A percentile compares a stretch with the other conserved stretches of the same genome.
These are phyloP conservation scores for Vigna mungo DNA, from an alignment of 306 rosid species.

Conservation along the genomic window DNA sequence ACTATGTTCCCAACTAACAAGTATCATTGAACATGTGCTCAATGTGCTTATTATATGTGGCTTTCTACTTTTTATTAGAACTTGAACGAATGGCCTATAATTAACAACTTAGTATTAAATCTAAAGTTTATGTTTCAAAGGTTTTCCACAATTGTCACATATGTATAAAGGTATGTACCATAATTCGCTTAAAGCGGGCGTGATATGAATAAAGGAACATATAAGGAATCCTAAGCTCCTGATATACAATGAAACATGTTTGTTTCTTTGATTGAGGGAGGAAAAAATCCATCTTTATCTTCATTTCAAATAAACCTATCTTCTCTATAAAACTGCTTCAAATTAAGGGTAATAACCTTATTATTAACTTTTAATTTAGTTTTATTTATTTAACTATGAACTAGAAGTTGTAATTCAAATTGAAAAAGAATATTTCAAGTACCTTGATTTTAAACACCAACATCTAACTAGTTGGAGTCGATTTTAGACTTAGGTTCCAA, in stretches of 20 bases:
- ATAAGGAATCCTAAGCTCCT: constrained; percentile 6
- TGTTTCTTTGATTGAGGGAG: neutral
- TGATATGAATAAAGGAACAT: neutral
- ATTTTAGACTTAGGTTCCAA: no score
- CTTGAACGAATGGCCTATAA: neutral
- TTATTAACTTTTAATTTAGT: neutral
- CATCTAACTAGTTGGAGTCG: no score
- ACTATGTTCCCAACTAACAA: constrained; percentile 13
- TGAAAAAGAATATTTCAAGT: neutral
- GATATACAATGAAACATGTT: neutral
- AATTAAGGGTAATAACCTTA: neutral
- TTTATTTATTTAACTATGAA: no score
- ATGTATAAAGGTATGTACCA: no score
- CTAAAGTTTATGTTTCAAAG: no score
- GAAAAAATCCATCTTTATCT: neutral
- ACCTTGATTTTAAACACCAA: neutral
- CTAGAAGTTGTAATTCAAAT: no score
- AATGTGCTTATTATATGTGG: constrained; percentile 11
- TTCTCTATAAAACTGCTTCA: neutral
- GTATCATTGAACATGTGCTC: constrained; percentile 31
- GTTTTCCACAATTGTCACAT: no score
- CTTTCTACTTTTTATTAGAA: constrained; percentile 1
- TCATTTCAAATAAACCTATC: neutral
- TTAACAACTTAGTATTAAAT: neutral
- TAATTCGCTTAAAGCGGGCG: neutral